Evolutionary conservation across 345 rosid genomes (phyloP).

Genomic region (Garcia nutans): DNA sequence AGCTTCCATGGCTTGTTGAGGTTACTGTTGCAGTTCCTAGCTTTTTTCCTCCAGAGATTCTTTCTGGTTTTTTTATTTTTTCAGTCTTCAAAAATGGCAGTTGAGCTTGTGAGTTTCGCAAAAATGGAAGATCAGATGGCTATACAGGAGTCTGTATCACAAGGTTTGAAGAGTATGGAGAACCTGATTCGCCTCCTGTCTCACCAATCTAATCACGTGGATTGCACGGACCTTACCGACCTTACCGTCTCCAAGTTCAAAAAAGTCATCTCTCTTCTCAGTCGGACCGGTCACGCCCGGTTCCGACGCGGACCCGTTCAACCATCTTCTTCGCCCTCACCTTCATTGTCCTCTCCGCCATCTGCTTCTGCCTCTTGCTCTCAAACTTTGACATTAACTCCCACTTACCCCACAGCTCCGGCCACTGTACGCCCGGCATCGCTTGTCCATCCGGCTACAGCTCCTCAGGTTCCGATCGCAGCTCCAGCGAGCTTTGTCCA

Average conservation of each 20-base stretch:
- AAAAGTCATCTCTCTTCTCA: conserved; percentile 67
- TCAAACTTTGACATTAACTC: neutral
- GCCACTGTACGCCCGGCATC: conserved; percentile 6
- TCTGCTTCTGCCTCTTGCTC: conserved; percentile 19
- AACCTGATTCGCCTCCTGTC: conserved; percentile 69
- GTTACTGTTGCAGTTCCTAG: neutral
- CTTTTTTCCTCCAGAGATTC: neutral
- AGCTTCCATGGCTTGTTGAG: conserved; percentile 20
- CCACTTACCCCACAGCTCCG: conserved; percentile 3
- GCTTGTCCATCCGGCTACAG: neutral
- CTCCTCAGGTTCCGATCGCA: conserved; percentile 20
- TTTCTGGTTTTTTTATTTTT: neutral
- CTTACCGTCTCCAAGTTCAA: conserved; percentile 76
- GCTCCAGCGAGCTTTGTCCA: conserved; percentile 45
- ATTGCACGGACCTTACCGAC: conserved; percentile 65
- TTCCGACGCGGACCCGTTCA: conserved; percentile 76
- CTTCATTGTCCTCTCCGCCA: conserved; percentile 29
- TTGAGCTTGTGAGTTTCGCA: conserved; percentile 59
- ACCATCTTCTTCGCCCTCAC: conserved; percentile 23
- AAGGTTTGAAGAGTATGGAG: conserved; percentile 83
- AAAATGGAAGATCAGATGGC: conserved; percentile 73
- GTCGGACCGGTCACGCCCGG: conserved; percentile 90
- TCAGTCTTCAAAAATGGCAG: conserved; percentile 41
- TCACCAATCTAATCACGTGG: conserved; percentile 43
- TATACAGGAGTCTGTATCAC: conserved; percentile 79